A percentile compares a stretch with the other conserved stretches of the same genome.
Evolutionary conservation across 345 rosid species (phyloP).

Genomic region (Kernera saxatilis): DNA sequence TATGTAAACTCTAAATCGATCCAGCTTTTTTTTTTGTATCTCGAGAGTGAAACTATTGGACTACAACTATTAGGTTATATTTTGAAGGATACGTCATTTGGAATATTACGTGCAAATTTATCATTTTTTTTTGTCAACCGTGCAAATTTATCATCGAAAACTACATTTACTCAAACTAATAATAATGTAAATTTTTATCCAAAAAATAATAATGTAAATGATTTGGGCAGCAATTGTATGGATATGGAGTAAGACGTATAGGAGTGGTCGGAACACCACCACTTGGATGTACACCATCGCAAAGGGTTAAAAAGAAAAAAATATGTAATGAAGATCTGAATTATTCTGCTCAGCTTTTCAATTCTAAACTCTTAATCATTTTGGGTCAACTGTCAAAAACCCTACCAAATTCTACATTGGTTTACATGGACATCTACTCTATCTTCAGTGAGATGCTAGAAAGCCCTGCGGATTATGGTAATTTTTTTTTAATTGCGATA

Average conservation of each 20-base stretch:
- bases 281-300: conserved; percentile 62
- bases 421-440: conserved; percentile 42
- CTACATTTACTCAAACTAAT: not conserved
- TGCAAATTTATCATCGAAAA: not conserved
- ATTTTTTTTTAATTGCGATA: not conserved
- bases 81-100: too few species aligned
- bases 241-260: conserved; percentile 54
- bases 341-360: conserved; percentile 47
- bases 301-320: conserved; percentile 44
- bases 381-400: conserved; percentile 27
- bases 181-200: not conserved
- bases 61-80: too few species aligned
- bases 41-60: too few species aligned
- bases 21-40: too few species aligned
- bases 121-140: too few species aligned
- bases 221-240: conserved; percentile 43
- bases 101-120: too few species aligned
- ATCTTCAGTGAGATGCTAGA: conserved; percentile 38
- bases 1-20: too few species aligned
- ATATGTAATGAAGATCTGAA: conserved; percentile 38
- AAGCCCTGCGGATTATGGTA: conserved; percentile 50
- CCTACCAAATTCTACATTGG: conserved; percentile 34
- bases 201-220: too few species aligned
- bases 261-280: conserved; percentile 49
- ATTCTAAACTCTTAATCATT: conserved; percentile 38